These are phyloP conservation scores for Ceratobasidium sp. DNA, from an alignment of 1,284 basidiomycete species.

Conservation along the genomic window DNA sequence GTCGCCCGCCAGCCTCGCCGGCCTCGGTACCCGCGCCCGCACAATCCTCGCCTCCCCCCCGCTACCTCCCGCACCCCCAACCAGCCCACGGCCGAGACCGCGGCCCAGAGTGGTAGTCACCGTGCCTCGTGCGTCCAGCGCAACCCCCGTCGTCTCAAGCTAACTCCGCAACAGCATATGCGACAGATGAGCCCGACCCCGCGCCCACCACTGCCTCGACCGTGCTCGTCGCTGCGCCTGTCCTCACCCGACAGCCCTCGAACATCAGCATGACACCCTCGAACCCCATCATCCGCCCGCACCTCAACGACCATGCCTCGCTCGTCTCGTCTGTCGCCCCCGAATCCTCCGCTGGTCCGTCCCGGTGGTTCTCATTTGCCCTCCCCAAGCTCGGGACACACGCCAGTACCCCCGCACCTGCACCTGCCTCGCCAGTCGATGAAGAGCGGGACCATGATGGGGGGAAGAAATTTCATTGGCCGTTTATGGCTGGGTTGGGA, in stretches of 20 bases:
- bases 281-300: conserved; percentile 3
- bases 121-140: conserved; percentile 20
- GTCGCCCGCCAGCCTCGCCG: not conserved
- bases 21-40: conserved; percentile 14
- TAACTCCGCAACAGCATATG: conserved; percentile 15
- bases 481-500: conserved; percentile 42
- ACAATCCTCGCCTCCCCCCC: conserved; percentile 23
- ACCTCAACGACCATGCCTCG: conserved; percentile 34
- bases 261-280: conserved; percentile 8
- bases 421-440: conserved; percentile 26
- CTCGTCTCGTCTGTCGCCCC: conserved; percentile 33
- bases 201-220: conserved; percentile 13
- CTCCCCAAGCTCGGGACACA: conserved; percentile 9
- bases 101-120: conserved; percentile 28
- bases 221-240: conserved; percentile 15
- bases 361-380: conserved; percentile 38
- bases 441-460: conserved; percentile 40
- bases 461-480: conserved; percentile 40
- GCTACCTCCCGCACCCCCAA: conserved; percentile 8
- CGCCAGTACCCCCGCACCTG: not conserved
- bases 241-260: conserved; percentile 3
- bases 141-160: not conserved
- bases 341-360: conserved; percentile 4
- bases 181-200: conserved; percentile 32
- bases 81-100: conserved; percentile 1